Conservation (phyloP, 768 basidiomycete genomes). For the Russula griseocarnosa region DNA sequence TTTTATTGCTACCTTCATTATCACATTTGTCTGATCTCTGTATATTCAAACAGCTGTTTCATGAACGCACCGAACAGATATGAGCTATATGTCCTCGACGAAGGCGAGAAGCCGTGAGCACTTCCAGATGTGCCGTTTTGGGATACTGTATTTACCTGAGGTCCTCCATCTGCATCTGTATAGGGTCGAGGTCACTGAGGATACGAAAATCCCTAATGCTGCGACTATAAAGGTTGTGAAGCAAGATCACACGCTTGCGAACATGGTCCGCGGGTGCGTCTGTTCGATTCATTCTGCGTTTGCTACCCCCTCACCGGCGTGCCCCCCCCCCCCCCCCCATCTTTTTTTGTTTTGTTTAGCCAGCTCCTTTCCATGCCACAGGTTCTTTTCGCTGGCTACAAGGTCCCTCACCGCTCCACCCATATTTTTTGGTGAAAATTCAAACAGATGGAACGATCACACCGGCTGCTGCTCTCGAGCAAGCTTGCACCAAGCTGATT, state of each 20-base stretch:
- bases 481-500: conserved; percentile 80
- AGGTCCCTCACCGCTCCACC: conserved; percentile 96
- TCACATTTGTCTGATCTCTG: conserved; percentile 6
- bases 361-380: conserved; percentile 86
- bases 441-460: conserved; percentile 89
- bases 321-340: too few relatives aligned
- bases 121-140: not conserved
- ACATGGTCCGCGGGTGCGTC: conserved; percentile 91
- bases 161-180: conserved; percentile 16
- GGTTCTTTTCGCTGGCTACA: conserved; percentile 95
- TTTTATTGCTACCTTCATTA: not conserved
- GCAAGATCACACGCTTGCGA: conserved; percentile 95
- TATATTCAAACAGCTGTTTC: conserved; percentile 14
- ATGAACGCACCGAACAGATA: conserved; percentile 97
- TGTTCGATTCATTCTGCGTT: conserved; percentile 21
- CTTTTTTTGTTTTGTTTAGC: conserved; percentile 45
- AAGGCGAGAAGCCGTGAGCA: conserved; percentile 90
- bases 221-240: conserved; percentile 92
- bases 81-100: conserved; percentile 87
- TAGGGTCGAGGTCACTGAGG: conserved; percentile 88
- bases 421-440: conserved; percentile 90
- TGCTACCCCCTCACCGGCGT: not conserved
- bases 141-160: conserved; percentile 16
- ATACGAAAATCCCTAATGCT: conserved; percentile 97
- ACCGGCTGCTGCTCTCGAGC: conserved; percentile 79